A percentile compares a stretch with the other conserved stretches of the same genome.
These are phyloP conservation scores for Boletus tomentosulus DNA, from an alignment of 768 basidiomycete species.

Conservation along the genomic window DNA sequence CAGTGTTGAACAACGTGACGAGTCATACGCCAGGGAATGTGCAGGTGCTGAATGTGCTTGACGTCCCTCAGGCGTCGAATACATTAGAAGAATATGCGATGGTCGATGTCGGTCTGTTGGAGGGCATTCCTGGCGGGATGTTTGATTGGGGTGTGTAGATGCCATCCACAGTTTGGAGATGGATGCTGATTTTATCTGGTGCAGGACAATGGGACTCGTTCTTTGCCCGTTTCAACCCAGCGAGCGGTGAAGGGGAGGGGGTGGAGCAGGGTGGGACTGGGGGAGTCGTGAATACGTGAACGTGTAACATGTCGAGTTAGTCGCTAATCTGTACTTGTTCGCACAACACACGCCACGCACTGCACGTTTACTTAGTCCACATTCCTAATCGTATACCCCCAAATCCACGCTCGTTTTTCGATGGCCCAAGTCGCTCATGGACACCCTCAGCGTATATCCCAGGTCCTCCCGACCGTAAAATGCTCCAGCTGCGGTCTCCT, in stretches of 20 bases:
- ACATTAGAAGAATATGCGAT: slow-evolving; percentile 61
- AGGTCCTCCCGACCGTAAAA: slow-evolving; percentile 77
- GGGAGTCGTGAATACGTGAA: neutral
- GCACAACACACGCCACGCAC: neutral
- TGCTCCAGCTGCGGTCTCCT: slow-evolving; percentile 73
- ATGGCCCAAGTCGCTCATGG: slow-evolving; percentile 23
- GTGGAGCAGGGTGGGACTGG: neutral
- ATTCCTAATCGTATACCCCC: slow-evolving; percentile 25
- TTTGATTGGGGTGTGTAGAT: slow-evolving; percentile 76
- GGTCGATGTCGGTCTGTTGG: slow-evolving; percentile 65
- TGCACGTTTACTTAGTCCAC: slow-evolving; percentile 9
- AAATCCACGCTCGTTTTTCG: slow-evolving; percentile 15
- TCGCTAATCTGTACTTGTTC: slow-evolving; percentile 10
- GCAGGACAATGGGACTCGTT: slow-evolving; percentile 81
- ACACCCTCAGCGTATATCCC: slow-evolving; percentile 38
- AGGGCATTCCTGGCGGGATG: slow-evolving; percentile 79
- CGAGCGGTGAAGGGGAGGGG: slow-evolving; percentile 5
- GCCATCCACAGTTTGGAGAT: slow-evolving; percentile 9
- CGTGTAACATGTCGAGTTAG: neutral
- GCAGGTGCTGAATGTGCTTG: slow-evolving; percentile 75
- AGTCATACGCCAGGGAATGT: slow-evolving; percentile 45
- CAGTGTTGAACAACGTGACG: slow-evolving; percentile 56
- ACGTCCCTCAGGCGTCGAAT: slow-evolving; percentile 51
- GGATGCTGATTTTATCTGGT: neutral
- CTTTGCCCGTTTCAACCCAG: slow-evolving; percentile 55